Base-by-base conservation (phyloP, 2,329 filamentous ascomycete species). In the Lomentospora prolificans region DNA sequence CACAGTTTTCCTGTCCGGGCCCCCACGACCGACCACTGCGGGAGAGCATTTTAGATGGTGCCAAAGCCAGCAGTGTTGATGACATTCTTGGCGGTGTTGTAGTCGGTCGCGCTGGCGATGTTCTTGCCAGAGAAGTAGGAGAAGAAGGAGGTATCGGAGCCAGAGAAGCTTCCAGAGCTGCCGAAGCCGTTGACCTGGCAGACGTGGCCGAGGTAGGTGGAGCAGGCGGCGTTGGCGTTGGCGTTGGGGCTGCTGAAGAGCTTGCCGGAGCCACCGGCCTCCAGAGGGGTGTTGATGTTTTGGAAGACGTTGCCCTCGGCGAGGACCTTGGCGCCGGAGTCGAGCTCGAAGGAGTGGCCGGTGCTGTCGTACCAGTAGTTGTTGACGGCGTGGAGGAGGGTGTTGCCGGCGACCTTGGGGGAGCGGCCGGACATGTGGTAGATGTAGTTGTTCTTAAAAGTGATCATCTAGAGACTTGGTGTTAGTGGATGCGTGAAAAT, bases 361-460 rank as follows among this genome's bases (percentile, higher is more conserved):
- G 67, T 64, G 66, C 75, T 77, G 63, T 75, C 71, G 64, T 79
- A 72, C 70, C 73, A 82, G 74, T 78, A 81, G 73, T 83, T 84
- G 76, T 82, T 83, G 64, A 81, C 77, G 44, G 76, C 77, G 67
- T 84, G 81, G 55, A 84, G 66, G 17, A 73, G 69, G 48, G 81
- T 73, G 55, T 80, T 80, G 65, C 78, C 78, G 19, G 72, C 72
- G 22, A 84, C 70, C 70, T 83, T 82, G 61, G 80, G 81, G 10
- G 71, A 70, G 55, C 81, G 79, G 57, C 80, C 81, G 10, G 72
- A 76, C 51, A 75, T 76, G 66, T 80, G 72, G 72, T 82, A 77
- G 63, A 84, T 71, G 70, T 82, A 82, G 73, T 84, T 84, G 60
- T 73, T 72, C 70, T 81, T 78, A 64, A 84, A 63, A 59, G 81